Conservation (phyloP, 2,329 filamentous ascomycete species). For the Ophidiomyces ophidiicola region DNA sequence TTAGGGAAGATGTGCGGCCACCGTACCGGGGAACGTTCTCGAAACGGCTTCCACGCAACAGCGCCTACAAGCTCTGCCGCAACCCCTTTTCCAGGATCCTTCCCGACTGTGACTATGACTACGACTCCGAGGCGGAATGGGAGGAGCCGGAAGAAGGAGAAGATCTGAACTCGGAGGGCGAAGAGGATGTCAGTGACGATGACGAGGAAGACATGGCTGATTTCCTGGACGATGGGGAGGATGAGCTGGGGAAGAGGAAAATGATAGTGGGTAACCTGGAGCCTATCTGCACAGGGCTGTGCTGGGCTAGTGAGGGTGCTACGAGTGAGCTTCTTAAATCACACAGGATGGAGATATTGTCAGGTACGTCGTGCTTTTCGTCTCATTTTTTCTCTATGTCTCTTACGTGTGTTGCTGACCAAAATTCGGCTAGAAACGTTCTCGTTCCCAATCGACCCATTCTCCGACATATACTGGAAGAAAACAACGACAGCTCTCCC, state of each 20-base stretch:
- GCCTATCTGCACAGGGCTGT: slow-evolving; percentile 66
- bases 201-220: slow-evolving; percentile 80
- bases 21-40: slow-evolving; percentile 53
- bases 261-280: slow-evolving; percentile 55
- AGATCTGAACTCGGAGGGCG: slow-evolving; percentile 52
- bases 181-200: slow-evolving; percentile 49
- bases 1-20: slow-evolving; percentile 50
- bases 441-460: slow-evolving; percentile 63
- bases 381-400: not conserved
- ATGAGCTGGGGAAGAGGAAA: slow-evolving; percentile 47
- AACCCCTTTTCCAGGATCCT: slow-evolving; percentile 43
- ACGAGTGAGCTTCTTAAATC: slow-evolving; percentile 41
- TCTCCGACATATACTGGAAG: slow-evolving; percentile 69
- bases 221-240: slow-evolving; percentile 80
- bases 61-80: slow-evolving; percentile 38
- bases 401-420: not conserved
- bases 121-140: slow-evolving; percentile 56
- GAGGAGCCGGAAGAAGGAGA: slow-evolving; percentile 61
- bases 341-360: slow-evolving; percentile 63
- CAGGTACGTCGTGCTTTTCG: slow-evolving; percentile 39
- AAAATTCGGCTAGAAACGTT: slow-evolving; percentile 27
- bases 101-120: slow-evolving; percentile 49
- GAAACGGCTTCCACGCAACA: slow-evolving; percentile 31
- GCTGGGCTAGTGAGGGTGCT: slow-evolving; percentile 57
- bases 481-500: slow-evolving; percentile 20